Percentiles rank a stretch among this genome's conserved stretches.
Conservation (phyloP, 2,329 filamentous ascomycete species). For the Scortechinia acanthostroma region DNA sequence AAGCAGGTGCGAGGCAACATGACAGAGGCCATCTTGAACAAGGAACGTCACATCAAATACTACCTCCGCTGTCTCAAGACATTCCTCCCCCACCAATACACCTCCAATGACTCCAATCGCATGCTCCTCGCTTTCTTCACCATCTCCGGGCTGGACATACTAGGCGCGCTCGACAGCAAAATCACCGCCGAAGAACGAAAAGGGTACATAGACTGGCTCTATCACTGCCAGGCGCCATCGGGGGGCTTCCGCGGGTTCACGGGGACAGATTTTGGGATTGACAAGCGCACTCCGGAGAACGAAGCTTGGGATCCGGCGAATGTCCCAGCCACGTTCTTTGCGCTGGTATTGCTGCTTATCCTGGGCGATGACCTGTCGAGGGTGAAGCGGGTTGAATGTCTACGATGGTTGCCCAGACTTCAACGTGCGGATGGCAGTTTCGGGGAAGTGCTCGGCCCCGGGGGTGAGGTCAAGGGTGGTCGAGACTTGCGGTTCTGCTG, state of each 20-base stretch:
- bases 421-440: slow-evolving; percentile 86
- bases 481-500: slow-evolving; percentile 84
- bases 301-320: slow-evolving; percentile 37
- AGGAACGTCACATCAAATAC: slow-evolving; percentile 74
- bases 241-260: neutral
- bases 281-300: neutral
- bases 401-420: slow-evolving; percentile 69
- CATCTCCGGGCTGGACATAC: slow-evolving; percentile 75
- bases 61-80: slow-evolving; percentile 83
- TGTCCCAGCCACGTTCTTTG: slow-evolving; percentile 83
- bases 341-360: slow-evolving; percentile 64
- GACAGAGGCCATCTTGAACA: slow-evolving; percentile 35
- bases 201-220: neutral
- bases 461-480: slow-evolving; percentile 63
- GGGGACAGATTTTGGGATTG: neutral
- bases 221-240: neutral
- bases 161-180: slow-evolving; percentile 31
- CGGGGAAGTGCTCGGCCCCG: slow-evolving; percentile 66
- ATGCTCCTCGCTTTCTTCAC: slow-evolving; percentile 87
- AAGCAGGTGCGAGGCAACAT: no score
- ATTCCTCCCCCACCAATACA: slow-evolving; percentile 76
- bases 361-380: slow-evolving; percentile 41
- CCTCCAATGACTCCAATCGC: slow-evolving; percentile 80
- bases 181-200: neutral
- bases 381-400: slow-evolving; percentile 59